Conservation (phyloP, 2,329 filamentous ascomycete genomes). For the Penicillium sp. region DNA sequence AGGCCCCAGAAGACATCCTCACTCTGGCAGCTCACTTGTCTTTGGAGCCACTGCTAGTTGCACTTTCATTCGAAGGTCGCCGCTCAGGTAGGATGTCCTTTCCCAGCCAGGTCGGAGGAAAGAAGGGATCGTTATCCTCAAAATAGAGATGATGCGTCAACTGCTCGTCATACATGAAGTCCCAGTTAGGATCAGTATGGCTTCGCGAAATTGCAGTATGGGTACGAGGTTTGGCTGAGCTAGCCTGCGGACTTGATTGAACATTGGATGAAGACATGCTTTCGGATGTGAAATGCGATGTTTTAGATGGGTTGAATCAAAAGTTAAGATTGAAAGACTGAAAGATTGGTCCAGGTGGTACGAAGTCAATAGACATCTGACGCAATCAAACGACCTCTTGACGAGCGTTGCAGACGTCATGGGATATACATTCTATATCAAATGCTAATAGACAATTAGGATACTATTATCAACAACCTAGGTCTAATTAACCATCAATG, state of each 20-base stretch:
- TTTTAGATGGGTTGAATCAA: too few relatives aligned
- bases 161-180: slow-evolving; percentile 15
- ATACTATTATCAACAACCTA: not conserved
- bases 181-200: slow-evolving; percentile 1
- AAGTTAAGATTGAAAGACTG: not conserved
- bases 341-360: not conserved
- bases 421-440: not conserved
- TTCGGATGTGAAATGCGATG: not conserved
- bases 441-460: not conserved
- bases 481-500: not conserved
- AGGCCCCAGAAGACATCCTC: not conserved
- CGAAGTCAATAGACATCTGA: not conserved
- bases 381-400: not conserved
- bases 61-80: slow-evolving; percentile 9
- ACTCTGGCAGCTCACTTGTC: not conserved
- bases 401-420: not conserved
- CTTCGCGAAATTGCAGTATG: not conserved
- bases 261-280: slow-evolving; percentile 3
- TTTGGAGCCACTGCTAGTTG: slow-evolving; percentile 1
- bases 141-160: slow-evolving; percentile 33
- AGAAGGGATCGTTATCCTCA: slow-evolving; percentile 36
- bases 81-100: slow-evolving; percentile 11
- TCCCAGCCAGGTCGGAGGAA: slow-evolving; percentile 29
- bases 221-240: not conserved
- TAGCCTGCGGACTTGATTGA: not conserved